phyloP scores from a whole-genome alignment of 2,329 filamentous ascomycete genomes.

The Endothia cerciana region DNA sequence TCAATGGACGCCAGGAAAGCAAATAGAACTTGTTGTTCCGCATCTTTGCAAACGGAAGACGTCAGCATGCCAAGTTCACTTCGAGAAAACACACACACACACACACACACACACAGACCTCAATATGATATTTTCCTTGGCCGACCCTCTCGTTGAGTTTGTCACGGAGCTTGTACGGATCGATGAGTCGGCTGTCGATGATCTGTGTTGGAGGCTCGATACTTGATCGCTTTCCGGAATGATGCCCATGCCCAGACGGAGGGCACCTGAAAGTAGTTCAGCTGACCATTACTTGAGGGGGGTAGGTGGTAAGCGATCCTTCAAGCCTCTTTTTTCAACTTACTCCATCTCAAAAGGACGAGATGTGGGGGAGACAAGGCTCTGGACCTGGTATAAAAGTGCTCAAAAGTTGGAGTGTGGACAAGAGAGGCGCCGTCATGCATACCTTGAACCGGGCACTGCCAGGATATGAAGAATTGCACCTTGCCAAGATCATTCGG shows the following conservation, averaged over 20 bases:
- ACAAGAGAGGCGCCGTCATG: background rate
- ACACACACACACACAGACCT: background rate
- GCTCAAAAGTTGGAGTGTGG: background rate
- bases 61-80: background rate
- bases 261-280: background rate
- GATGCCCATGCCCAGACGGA: background rate
- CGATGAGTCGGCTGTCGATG: constrained; percentile 22
- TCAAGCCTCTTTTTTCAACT: background rate
- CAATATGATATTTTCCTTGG: constrained; percentile 19
- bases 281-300: background rate
- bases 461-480: background rate
- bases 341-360: background rate
- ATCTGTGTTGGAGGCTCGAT: constrained; percentile 15
- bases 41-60: constrained; percentile 6
- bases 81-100: no score
- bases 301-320: background rate
- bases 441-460: background rate
- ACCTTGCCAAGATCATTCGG: background rate
- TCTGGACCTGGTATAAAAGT: background rate
- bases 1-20: constrained; percentile 10
- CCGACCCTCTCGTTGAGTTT: constrained; percentile 14
- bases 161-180: constrained; percentile 16
- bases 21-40: constrained; percentile 22
- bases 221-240: constrained; percentile 1
- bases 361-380: background rate